These are phyloP conservation scores for Alternaria panax DNA, from an alignment of 2,329 filamentous ascomycete species.

Conservation along the genomic window DNA sequence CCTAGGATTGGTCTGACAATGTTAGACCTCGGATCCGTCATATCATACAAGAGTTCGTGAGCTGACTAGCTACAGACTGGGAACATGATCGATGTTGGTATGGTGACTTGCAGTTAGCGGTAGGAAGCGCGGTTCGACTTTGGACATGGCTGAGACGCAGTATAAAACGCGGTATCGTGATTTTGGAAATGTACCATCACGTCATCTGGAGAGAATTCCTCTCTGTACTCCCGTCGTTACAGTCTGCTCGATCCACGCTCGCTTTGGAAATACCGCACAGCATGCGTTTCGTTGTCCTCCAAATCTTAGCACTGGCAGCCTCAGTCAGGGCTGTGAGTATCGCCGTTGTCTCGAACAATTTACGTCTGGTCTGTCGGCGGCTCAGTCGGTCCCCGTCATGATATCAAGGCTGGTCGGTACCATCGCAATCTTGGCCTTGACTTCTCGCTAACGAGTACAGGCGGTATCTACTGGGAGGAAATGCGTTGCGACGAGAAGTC, in stretches of 20 bases:
- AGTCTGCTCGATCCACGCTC: background rate
- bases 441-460: conserved; percentile 13
- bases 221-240: background rate
- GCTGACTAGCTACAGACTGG: background rate
- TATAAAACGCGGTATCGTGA: background rate
- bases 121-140: background rate
- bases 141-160: background rate
- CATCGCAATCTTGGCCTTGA: background rate
- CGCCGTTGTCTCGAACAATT: conserved; percentile 35
- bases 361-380: conserved; percentile 38
- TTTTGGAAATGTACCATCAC: background rate
- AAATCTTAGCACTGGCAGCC: conserved; percentile 20
- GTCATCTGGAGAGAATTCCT: background rate
- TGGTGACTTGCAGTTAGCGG: background rate
- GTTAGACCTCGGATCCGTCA: background rate
- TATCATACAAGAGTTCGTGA: background rate
- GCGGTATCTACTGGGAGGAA: conserved; percentile 25
- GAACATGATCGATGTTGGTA: background rate
- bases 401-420: conserved; percentile 24
- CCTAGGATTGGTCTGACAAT: conserved; percentile 1
- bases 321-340: conserved; percentile 33
- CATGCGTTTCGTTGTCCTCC: conserved; percentile 25
- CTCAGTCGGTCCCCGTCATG: conserved; percentile 20
- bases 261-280: conserved; percentile 2
- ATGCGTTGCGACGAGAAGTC: conserved; percentile 28